Base-by-base conservation (phyloP, 1,284 basidiomycete species). In the Ustilago xerochloae region DNA sequence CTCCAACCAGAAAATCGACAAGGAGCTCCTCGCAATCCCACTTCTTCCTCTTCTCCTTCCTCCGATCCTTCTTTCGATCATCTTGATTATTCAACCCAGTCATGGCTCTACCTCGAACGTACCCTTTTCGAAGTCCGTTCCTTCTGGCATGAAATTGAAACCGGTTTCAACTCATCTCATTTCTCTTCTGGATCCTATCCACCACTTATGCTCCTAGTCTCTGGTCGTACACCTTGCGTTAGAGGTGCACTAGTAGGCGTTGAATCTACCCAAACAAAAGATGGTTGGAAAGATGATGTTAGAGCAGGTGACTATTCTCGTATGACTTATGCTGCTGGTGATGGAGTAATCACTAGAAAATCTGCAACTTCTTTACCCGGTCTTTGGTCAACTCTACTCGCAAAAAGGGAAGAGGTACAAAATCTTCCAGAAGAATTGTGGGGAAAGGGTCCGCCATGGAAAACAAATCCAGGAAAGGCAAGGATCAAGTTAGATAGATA, bases 271-370 rank as follows among this genome's bases (percentile, higher is more conserved):
- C 26, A 38, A 18, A 15, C 30, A 28, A 26, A n/a, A 10, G 38
- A 45, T 16, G 49, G 41, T 1, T 78, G 75, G 77, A 67, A 67
- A 33, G 47, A 62, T 48, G 65, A 61, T 29, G 71, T 76, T 6
- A 30, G 69, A n/a, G 60, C 62, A 7, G 64, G 68, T 35, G 65
- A 74, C 56, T 75, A 75, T 49, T 65, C 70, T 6, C 54, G 65
- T 24, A 76, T 81, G 73, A 60, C 75, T 1, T 78, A 75, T 51
- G 74, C 30, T 8, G 57, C 63, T 0, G 77, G 80, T 5, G 84
- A 85, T 47, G 84, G 84, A 16, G 81, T 85, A 52, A 84, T 85
- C 26, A 71, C 81, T 1, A 69, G 77, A n/a, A 65, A 71, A 12
- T 79, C 74, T 0, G 74, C 84, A 1, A 77, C 65, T 1, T 54